phyloP scores from a whole-genome alignment of 169 alveolate species.

The Cryptosporidium meleagridis region DNA sequence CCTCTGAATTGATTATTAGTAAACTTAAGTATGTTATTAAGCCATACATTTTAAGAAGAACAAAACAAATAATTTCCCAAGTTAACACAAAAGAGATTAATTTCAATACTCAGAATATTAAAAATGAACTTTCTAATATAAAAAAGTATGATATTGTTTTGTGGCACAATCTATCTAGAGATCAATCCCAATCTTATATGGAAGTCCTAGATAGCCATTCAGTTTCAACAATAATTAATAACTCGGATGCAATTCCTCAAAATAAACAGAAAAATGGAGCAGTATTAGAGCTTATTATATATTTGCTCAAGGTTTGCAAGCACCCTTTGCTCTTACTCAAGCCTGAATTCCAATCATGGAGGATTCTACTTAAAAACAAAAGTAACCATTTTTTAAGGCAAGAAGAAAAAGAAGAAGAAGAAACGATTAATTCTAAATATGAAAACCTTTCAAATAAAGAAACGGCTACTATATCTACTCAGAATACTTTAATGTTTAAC shows the following conservation, averaged over 20 bases:
- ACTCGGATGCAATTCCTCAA: conserved; percentile 13
- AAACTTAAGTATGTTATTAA: conserved; percentile 25
- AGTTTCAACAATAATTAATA: background rate
- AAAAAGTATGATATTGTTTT: conserved; percentile 79
- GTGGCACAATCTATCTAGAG: conserved; percentile 78
- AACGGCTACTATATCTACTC: background rate
- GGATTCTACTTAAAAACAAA: conserved; percentile 11
- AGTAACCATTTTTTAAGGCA: background rate
- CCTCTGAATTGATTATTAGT: conserved; percentile 25
- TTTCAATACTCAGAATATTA: background rate
- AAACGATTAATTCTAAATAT: background rate
- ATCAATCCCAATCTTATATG: conserved; percentile 70
- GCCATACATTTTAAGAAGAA: conserved; percentile 77
- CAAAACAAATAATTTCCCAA: conserved; percentile 65
- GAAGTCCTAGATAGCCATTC: conserved; percentile 73
- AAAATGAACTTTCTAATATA: conserved; percentile 13
- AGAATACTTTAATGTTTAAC: background rate
- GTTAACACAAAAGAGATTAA: background rate
- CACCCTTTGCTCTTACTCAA: conserved; percentile 78
- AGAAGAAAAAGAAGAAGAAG: conserved; percentile 45
- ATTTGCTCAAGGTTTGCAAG: conserved; percentile 77
- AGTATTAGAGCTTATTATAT: conserved; percentile 68
- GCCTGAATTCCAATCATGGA: conserved; percentile 46
- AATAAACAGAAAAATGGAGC: conserved; percentile 58
- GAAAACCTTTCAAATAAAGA: background rate